Conservation (phyloP, 192 early-diverging fungal species). For the Endogone sp. region DNA sequence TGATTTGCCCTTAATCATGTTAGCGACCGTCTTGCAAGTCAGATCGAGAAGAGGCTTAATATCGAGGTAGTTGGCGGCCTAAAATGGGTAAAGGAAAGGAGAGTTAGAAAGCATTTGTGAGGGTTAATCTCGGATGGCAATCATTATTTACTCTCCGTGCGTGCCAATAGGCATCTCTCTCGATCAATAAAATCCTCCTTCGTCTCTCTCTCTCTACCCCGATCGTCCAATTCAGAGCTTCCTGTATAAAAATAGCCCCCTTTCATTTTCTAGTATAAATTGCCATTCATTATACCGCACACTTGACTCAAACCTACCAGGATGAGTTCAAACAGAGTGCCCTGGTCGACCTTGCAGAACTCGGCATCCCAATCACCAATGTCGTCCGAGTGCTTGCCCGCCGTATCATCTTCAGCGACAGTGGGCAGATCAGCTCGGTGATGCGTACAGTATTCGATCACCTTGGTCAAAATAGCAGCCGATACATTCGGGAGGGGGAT, state of each 20-base stretch:
- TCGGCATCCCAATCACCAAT: conserved; percentile 91
- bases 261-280: no score
- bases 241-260: no score
- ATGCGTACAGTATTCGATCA: conserved; percentile 88
- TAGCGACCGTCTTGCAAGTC: conserved; percentile 82
- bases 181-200: no score
- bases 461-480: conserved; percentile 79
- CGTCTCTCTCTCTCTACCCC: not conserved
- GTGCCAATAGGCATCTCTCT: no score
- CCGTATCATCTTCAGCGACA: conserved; percentile 49
- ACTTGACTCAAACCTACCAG: conserved; percentile 34
- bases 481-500: conserved; percentile 91
- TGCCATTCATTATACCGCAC: no score
- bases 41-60: conserved; percentile 67
- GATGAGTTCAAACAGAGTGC: conserved; percentile 89
- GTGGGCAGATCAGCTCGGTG: conserved; percentile 52
- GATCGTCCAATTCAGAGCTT: no score
- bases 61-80: conserved; percentile 83
- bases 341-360: conserved; percentile 91
- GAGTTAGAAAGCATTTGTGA: no score
- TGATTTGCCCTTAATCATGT: conserved; percentile 89
- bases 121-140: not conserved
- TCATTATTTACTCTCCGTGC: not conserved
- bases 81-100: not conserved
- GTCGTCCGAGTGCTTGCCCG: conserved; percentile 58